Base-by-base conservation (phyloP, 371 early-diverging fungal genomes). In the Mortierella sp. region DNA sequence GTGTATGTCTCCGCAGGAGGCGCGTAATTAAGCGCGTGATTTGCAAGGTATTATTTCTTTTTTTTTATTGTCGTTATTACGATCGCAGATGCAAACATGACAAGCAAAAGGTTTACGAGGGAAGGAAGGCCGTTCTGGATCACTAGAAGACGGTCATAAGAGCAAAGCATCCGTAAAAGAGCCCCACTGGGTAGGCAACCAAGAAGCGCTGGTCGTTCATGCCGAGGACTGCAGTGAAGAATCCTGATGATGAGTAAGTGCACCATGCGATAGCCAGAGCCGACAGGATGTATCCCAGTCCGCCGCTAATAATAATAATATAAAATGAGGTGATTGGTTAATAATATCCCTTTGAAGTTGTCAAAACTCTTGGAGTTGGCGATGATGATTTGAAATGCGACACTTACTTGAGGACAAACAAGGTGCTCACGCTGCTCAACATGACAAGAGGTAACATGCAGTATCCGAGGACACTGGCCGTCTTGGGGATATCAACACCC, bases 391-490 rank as follows among this genome's bases (percentile, higher is more conserved):
- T 8, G 43, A 40, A 3, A 48, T 29, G 71, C 4, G 11, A 16
- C 37, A 53, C 77, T 72, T 74, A 74, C 77, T 70, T 79, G 65
- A 73, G 40, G 29, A 41, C 65, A 70, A 67, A 71, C 43, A 80
- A 40, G 39, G 68, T 76, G 24, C 93, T 90, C 50, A 95, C 79
- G 66, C 93, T 88, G 78, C 94, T 93, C 61, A 96, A 85, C 79
- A 98, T 85, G 16, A 98, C 98, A 91, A 99, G 93, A 0, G 99
- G 99, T 68, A 99, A 87, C 73, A 98, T 86, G 85, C 97, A 98
- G 87, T 99, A 99, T 13, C 99, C 99, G 55, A 99, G 90, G 24
- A 98, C 97, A 86, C 96, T 95, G 26, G 98, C 97, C 11, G 97
- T 97, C 71, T 95, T 91, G 73, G 94, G 93, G 64, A 91, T 91